Evolutionary conservation across 164 flowering plant genomes (phyloP).

Genomic region (Buxus sempervirens): DNA sequence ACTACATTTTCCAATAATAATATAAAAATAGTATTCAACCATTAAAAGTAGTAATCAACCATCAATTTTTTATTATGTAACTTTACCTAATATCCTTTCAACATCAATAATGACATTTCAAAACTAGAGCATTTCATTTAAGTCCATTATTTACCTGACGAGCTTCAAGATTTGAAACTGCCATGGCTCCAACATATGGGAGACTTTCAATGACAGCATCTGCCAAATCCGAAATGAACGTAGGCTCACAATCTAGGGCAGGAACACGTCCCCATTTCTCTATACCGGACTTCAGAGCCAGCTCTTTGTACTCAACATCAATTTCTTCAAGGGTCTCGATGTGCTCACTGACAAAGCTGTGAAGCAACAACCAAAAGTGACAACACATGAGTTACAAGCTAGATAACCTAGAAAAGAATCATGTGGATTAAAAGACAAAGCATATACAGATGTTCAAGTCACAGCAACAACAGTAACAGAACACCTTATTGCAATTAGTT

Average conservation of each 20-base stretch:
- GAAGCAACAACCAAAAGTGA: conserved; percentile 10
- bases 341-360: conserved; percentile 97
- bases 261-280: conserved; percentile 97
- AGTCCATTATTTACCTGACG: conserved; percentile 59
- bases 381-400: conserved; percentile 7
- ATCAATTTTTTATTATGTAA: not conserved
- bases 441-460: not conserved
- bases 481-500: not conserved
- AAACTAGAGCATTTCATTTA: conserved; percentile 9
- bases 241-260: conserved; percentile 88
- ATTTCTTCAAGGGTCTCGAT: conserved; percentile 98
- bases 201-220: conserved; percentile 98
- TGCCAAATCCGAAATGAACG: conserved; percentile 91
- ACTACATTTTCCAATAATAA: not conserved
- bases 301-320: conserved; percentile 94
- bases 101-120: not conserved
- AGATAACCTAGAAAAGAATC: conserved; percentile 1
- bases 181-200: conserved; percentile 98
- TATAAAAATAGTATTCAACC: too few species aligned
- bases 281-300: conserved; percentile 91
- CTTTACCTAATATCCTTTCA: not conserved
- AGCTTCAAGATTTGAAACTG: conserved; percentile 93
- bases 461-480: not conserved
- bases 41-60: too few species aligned
- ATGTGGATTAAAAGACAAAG: not conserved